Conservation (phyloP, 495 filamentous ascomycete genomes). For the Astrothelium macrocarpum region DNA sequence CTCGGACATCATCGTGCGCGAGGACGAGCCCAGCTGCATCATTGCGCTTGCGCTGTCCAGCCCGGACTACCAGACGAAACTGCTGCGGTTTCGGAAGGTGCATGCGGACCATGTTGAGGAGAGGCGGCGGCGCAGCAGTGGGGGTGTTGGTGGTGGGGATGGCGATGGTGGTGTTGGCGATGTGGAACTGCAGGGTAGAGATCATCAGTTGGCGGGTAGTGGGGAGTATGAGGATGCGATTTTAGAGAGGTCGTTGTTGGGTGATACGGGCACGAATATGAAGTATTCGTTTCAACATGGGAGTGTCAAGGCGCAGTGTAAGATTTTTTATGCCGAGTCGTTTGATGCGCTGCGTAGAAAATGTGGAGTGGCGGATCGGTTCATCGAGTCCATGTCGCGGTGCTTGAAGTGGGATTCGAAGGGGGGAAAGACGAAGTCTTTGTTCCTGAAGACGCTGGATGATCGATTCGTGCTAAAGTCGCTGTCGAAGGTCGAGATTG, state of each 20-base stretch:
- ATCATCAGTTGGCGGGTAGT: constrained; percentile 10
- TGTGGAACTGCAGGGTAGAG: not conserved
- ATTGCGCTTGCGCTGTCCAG: constrained; percentile 87
- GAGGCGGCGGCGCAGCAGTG: not conserved
- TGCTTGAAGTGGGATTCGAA: constrained; percentile 98
- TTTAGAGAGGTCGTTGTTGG: constrained; percentile 45
- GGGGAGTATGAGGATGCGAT: constrained; percentile 29
- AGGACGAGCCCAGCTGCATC: constrained; percentile 94
- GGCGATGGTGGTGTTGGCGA: not conserved
- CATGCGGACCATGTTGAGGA: constrained; percentile 27
- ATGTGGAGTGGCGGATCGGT: constrained; percentile 84
- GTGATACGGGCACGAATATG: constrained; percentile 78
- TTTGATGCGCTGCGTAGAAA: constrained; percentile 92
- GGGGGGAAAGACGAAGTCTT: constrained; percentile 92
- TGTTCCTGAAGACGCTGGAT: constrained; percentile 96
- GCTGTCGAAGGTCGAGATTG: constrained; percentile 78
- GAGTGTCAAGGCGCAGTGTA: constrained; percentile 87
- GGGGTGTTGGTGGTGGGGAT: not conserved
- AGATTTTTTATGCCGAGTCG: constrained; percentile 95
- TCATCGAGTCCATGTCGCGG: constrained; percentile 87
- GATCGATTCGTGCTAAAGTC: constrained; percentile 89
- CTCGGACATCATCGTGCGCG: constrained; percentile 93
- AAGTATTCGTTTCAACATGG: constrained; percentile 92
- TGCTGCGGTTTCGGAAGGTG: constrained; percentile 58
- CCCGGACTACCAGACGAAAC: constrained; percentile 71